Evolutionary conservation across 371 early-diverging fungal genomes (phyloP), one percentile per base, ranked within the genome.

Genomic region (Coemansia sp.): DNA sequence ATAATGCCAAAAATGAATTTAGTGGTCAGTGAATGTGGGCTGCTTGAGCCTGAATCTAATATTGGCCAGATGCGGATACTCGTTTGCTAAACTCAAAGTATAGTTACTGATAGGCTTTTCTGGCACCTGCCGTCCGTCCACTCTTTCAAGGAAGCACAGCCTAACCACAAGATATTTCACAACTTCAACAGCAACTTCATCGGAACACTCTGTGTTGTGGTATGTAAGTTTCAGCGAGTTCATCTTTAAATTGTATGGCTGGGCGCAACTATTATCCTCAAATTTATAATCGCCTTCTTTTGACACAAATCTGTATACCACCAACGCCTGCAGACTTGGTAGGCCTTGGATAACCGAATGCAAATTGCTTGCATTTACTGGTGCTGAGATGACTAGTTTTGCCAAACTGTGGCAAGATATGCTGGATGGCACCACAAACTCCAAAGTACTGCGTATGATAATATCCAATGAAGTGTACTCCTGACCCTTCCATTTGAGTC

Each of bases 321-420:
- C 29, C 4, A 55, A 7, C 29, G 8, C 39, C 10, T 12, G 10
- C 2, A 55, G 18, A 0, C 7, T 24, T 31, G 55, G 55, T 40
- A 55, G 29, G 24, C 16, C 12, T 16, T 9, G 32, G n/a, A 55
- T 31, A 24, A 55, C 31, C 9, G 8, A n/a, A 1, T 40, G 40
- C 32, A 55, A 5, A 12, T 32, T 55, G 40, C 31, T 40, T 37
- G 31, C 31, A 6, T 34, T 37, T n/a, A 29, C 40, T 9, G 55
- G 55, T 18, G 40, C 42, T 10, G 55, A 55, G 14, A 55, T 24
- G 12, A 55, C 55, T 10, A 55, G 40, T 14, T 40, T 38, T 12
- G 29, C 34, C 31, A 55, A 31, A 1, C 12, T 29, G 11, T 10
- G 12, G 24, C 55, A 55, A 6, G 8, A 8, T 7, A 32, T 24